These are phyloP conservation scores for Pichia sp. DNA, from an alignment of 1,139 yeast genomes.

Conservation along the genomic window DNA sequence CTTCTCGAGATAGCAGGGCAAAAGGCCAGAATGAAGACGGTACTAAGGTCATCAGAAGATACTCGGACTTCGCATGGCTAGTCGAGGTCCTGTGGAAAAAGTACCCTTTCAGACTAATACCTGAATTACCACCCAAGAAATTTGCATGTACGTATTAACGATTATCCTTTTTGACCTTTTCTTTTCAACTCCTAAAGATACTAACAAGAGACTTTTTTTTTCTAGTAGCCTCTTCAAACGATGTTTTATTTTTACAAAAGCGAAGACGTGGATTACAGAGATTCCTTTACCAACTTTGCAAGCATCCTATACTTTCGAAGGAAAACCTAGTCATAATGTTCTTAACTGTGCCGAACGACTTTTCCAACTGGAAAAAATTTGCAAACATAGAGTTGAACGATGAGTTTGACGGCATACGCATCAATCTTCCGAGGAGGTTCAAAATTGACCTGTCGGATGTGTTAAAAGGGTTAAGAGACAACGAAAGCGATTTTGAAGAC, in stretches of 20 bases:
- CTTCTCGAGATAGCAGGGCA: background rate
- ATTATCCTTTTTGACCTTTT: too few species aligned
- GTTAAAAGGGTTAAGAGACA: constrained; percentile 27
- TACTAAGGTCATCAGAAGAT: constrained; percentile 71
- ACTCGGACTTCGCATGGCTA: constrained; percentile 87
- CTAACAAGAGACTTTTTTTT: constrained; percentile 9
- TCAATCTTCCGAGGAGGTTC: constrained; percentile 32
- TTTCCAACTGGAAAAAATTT: constrained; percentile 75
- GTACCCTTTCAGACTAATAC: constrained; percentile 84
- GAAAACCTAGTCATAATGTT: constrained; percentile 79
- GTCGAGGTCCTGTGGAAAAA: constrained; percentile 69
- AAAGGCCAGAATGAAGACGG: constrained; percentile 19
- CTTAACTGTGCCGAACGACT: constrained; percentile 78
- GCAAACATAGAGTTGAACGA: constrained; percentile 70
- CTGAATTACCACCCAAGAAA: constrained; percentile 82
- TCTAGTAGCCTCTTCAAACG: constrained; percentile 48
- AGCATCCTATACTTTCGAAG: constrained; percentile 71
- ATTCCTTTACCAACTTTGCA: constrained; percentile 72
- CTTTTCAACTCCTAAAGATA: background rate
- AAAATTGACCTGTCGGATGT: constrained; percentile 43
- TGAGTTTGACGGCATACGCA: constrained; percentile 69
- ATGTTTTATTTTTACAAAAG: constrained; percentile 71
- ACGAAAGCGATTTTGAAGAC: constrained; percentile 22
- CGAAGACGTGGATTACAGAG: constrained; percentile 79
- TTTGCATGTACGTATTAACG: constrained; percentile 52